Evolutionary conservation across 2,329 filamentous ascomycete species (phyloP).

Genomic region (Xylaria sp.): DNA sequence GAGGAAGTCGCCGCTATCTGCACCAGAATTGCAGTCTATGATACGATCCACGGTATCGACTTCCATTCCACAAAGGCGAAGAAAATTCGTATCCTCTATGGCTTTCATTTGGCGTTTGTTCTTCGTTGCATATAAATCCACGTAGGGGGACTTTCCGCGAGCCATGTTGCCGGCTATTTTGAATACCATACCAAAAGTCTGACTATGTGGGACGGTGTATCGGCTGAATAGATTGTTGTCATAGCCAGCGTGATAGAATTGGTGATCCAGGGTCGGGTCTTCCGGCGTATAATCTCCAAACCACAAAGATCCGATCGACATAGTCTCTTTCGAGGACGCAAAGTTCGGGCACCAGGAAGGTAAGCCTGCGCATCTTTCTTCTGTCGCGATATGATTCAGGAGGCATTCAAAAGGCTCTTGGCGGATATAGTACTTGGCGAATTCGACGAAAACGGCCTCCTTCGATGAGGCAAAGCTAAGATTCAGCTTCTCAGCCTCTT

Average conservation of each 20-base stretch:
- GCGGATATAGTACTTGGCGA: background rate
- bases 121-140: background rate
- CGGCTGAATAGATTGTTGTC: background rate
- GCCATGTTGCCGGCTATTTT: background rate
- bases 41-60: background rate
- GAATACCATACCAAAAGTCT: background rate
- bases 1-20: background rate
- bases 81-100: slow-evolving; percentile 1
- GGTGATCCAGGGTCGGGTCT: background rate
- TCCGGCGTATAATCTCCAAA: background rate
- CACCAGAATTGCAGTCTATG: background rate
- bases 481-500: background rate
- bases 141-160: background rate
- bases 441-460: background rate
- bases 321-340: background rate
- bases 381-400: background rate
- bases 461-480: background rate
- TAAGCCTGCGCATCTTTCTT: background rate
- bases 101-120: background rate
- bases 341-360: background rate
- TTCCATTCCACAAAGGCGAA: background rate
- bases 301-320: background rate
- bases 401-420: background rate
- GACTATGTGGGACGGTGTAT: background rate
- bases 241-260: background rate